Evolutionary conservation across 345 rosid species (phyloP).

Genomic region (Citrus sp.): DNA sequence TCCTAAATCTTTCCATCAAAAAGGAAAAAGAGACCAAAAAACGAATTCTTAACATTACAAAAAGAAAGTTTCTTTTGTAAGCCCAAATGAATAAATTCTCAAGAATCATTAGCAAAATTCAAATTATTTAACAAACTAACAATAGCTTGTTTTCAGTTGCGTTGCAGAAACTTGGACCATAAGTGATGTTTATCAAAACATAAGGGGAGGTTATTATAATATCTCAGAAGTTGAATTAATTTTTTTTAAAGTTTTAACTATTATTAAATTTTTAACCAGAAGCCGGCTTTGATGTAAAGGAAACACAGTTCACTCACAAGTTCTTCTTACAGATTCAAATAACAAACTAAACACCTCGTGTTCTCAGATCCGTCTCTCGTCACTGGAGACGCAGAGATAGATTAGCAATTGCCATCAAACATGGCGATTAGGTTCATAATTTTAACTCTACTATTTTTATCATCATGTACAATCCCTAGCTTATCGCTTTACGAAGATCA

Average conservation of each 20-base stretch:
- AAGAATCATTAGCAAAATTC: neutral
- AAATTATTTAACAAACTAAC: neutral
- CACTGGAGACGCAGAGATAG: neutral
- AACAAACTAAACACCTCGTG: neutral
- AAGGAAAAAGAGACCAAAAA: too few relatives aligned
- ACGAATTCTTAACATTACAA: too few relatives aligned
- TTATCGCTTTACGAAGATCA: constrained; percentile 88
- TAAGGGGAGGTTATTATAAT: neutral
- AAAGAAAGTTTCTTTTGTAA: too few relatives aligned
- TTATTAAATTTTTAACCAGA: neutral
- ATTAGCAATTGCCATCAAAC: constrained; percentile 27
- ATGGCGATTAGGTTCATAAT: constrained; percentile 57
- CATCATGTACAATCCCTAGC: constrained; percentile 36
- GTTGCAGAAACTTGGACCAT: neutral
- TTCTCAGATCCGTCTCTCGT: constrained; percentile 28
- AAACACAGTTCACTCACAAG: neutral
- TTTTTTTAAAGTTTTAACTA: neutral
- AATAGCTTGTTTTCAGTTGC: too few relatives aligned
- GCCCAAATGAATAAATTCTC: too few relatives aligned
- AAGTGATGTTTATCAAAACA: neutral
- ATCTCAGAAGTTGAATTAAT: neutral
- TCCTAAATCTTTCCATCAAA: too few relatives aligned
- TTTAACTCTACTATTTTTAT: constrained; percentile 34
- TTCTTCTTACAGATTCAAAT: too few relatives aligned
- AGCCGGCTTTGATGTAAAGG: constrained; percentile 2